Evolutionary conservation across 2,329 filamentous ascomycete species (phyloP).

Genomic region (Fusarium praegraminearum): DNA sequence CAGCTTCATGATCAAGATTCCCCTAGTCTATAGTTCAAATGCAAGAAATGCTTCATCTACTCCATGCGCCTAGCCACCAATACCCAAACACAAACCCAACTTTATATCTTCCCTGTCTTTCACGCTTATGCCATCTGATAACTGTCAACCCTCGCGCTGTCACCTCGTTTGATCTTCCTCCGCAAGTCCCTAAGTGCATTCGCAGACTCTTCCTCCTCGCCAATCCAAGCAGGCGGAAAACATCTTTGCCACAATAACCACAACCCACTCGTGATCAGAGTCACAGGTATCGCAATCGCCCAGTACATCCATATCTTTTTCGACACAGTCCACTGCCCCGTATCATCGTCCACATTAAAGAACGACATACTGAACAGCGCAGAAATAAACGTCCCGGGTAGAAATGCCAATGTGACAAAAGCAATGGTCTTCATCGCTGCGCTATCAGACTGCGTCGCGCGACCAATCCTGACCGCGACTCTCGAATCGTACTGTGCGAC

Average conservation of each 20-base stretch:
- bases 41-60: not conserved
- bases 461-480: constrained; percentile 55
- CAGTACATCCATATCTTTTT: constrained; percentile 54
- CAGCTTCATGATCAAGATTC: too few relatives aligned
- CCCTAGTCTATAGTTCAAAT: not conserved
- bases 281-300: constrained; percentile 50
- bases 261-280: constrained; percentile 28
- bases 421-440: constrained; percentile 65
- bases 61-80: not conserved
- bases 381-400: constrained; percentile 64
- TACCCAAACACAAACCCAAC: not conserved
- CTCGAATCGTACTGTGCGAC: constrained; percentile 58
- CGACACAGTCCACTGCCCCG: constrained; percentile 47
- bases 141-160: not conserved
- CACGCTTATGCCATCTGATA: not conserved
- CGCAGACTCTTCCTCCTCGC: constrained; percentile 12
- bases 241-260: constrained; percentile 41
- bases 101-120: not conserved
- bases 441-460: constrained; percentile 59
- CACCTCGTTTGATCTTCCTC: not conserved
- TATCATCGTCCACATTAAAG: constrained; percentile 51
- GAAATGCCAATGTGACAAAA: constrained; percentile 61
- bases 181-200: not conserved
- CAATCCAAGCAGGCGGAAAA: constrained; percentile 9
- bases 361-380: constrained; percentile 62